Evolutionary conservation across 208 protist genomes (phyloP), one percentile per base, ranked within the genome.

Genomic region (Sergeia podlipaevii): DNA sequence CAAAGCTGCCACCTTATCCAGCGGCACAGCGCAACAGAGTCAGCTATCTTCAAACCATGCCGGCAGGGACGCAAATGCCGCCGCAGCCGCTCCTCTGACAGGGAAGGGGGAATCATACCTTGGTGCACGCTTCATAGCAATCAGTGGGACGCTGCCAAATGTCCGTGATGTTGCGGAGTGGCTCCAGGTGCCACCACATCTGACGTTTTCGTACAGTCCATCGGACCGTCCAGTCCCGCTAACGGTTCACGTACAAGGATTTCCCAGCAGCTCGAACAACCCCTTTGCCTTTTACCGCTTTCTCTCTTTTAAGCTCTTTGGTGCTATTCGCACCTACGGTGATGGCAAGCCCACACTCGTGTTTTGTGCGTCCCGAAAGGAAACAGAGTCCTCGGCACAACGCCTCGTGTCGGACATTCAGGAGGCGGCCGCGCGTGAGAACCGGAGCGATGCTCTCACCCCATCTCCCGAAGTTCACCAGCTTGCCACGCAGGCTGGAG

Each of bases 91-190:
- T 7, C 30, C 43, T n/a, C 58, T 27, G 46, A 43, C 42, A 29
- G 30, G 29, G 38, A 44, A 38, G 39, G 33, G 7, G 26, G 58
- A 5, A 21, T 21, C 30, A 38, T 18, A 36, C 27, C n/a, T 45
- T 6, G 4, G 10, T 21, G n/a, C 30, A 7, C 85, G 92, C 8
- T 91, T 96, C 36, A 74, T 97, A 10, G 89, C 85, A 7, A 80
- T 95, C 43, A 96, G 87, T 52, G 95, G 87, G 8, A 98, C 95
- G n/a, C 76, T 98, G 38, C 88, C 92, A 0, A 98, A 98, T 60
- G 74, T 89, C 36, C 45, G 78, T 11, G 91, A 97, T 60, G 80
- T 97, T 28, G 91, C 82, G 2, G 64, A 83, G 46, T 97, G 94
- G 92, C 74, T 97, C 1, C 51, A 76, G 21, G 89, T 87, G 33